phyloP scores from a whole-genome alignment of 371 early-diverging fungal genomes.

The Basidiobolus meristosporus region DNA sequence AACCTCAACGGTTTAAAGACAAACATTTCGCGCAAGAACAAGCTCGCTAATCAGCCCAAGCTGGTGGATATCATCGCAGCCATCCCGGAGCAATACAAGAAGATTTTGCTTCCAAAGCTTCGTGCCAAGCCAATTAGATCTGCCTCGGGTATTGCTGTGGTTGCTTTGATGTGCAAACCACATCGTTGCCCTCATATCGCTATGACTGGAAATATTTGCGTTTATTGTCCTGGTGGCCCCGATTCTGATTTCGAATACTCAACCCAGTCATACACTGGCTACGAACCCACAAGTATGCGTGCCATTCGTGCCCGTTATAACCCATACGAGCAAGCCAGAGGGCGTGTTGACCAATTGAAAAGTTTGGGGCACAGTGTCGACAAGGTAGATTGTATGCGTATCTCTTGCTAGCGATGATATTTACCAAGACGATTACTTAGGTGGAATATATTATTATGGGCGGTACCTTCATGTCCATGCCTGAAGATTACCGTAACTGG shows the following conservation, averaged over 20 bases:
- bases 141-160: slow-evolving; percentile 97
- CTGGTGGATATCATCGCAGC: slow-evolving; percentile 98
- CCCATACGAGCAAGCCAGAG: slow-evolving; percentile 94
- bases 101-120: slow-evolving; percentile 67
- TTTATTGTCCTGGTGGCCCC: slow-evolving; percentile 99
- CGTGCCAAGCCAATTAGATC: slow-evolving; percentile 98
- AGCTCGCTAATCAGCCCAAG: slow-evolving; percentile 75
- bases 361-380: slow-evolving; percentile 94
- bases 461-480: slow-evolving; percentile 98
- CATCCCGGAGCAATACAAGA: slow-evolving; percentile 88
- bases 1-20: slow-evolving; percentile 78
- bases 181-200: slow-evolving; percentile 99
- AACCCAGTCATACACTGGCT: slow-evolving; percentile 99
- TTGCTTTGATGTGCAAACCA: slow-evolving; percentile 99
- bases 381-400: slow-evolving; percentile 29
- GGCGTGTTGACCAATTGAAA: slow-evolving; percentile 91
- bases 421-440: neutral
- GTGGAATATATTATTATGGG: slow-evolving; percentile 99
- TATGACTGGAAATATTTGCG: slow-evolving; percentile 99
- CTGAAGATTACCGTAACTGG: slow-evolving; percentile 91
- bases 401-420: neutral
- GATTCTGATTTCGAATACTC: slow-evolving; percentile 99
- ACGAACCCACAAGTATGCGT: slow-evolving; percentile 99
- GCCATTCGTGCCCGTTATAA: slow-evolving; percentile 98
- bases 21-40: slow-evolving; percentile 53